Conservation (phyloP, 192 early-diverging fungal genomes). For the Rhizoclosmatium sp. region DNA sequence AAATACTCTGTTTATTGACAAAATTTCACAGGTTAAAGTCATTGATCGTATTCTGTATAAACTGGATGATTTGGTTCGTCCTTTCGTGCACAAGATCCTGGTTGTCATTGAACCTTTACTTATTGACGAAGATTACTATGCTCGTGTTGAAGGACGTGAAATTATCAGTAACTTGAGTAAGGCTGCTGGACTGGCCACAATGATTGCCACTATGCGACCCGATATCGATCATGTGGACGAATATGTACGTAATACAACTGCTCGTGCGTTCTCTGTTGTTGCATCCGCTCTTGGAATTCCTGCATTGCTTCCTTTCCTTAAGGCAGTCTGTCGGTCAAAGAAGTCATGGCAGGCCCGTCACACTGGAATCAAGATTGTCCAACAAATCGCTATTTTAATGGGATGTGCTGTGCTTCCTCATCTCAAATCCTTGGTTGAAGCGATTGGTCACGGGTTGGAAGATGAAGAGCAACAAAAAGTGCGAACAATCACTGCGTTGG, state of each 20-base stretch:
- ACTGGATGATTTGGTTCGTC: slow-evolving; percentile 93
- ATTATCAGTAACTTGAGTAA: slow-evolving; percentile 98
- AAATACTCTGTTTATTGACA: background rate
- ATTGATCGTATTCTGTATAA: slow-evolving; percentile 97
- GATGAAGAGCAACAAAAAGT: slow-evolving; percentile 96
- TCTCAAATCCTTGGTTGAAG: slow-evolving; percentile 89
- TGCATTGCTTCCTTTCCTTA: slow-evolving; percentile 91
- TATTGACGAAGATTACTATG: slow-evolving; percentile 98
- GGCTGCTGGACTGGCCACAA: slow-evolving; percentile 95
- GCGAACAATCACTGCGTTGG: slow-evolving; percentile 92
- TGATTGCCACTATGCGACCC: slow-evolving; percentile 99
- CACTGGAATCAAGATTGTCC: slow-evolving; percentile 97
- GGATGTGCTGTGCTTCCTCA: slow-evolving; percentile 96
- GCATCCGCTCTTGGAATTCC: slow-evolving; percentile 95
- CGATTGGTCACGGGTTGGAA: slow-evolving; percentile 87
- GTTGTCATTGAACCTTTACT: slow-evolving; percentile 97
- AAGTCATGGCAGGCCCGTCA: slow-evolving; percentile 99
- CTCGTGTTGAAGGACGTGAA: slow-evolving; percentile 95
- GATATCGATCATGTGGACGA: slow-evolving; percentile 98
- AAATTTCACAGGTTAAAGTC: slow-evolving; percentile 69
- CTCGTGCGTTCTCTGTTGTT: slow-evolving; percentile 96
- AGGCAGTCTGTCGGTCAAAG: slow-evolving; percentile 92
- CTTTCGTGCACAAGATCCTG: slow-evolving; percentile 98
- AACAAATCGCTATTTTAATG: slow-evolving; percentile 94
- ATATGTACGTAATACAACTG: slow-evolving; percentile 97